phyloP scores from a whole-genome alignment of 2,329 filamentous ascomycete genomes.

The Emergomyces pasteurianus region DNA sequence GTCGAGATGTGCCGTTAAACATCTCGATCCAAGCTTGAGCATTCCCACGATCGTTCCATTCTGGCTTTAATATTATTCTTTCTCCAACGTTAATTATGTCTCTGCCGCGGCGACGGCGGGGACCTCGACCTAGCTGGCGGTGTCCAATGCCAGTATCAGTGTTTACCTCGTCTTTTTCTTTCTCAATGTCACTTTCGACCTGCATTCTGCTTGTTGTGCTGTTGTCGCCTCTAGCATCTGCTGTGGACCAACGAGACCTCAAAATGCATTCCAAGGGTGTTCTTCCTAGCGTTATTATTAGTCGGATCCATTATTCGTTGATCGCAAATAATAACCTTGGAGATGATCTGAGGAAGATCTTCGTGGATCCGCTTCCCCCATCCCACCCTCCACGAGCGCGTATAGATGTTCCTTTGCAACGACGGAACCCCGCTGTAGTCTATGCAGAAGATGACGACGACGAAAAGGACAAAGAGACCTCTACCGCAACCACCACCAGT shows the following conservation, averaged over 20 bases:
- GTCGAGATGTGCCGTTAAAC: neutral
- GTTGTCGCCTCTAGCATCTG: neutral
- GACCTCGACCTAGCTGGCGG: constrained; percentile 16
- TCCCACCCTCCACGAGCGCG: neutral
- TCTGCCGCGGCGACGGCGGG: constrained; percentile 5
- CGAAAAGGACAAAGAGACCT: neutral
- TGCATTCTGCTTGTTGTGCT: neutral
- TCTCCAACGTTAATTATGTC: neutral
- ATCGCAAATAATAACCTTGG: neutral
- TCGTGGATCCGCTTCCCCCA: constrained; percentile 8
- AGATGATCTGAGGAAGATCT: constrained; percentile 11
- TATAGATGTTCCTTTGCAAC: neutral
- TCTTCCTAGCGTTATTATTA: neutral
- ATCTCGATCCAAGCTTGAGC: neutral
- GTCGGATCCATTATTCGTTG: neutral
- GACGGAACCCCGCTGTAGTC: neutral
- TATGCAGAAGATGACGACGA: neutral
- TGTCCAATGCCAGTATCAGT: neutral
- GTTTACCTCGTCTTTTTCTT: neutral
- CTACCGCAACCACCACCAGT: neutral
- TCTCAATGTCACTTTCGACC: constrained; percentile 5
- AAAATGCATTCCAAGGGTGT: neutral
- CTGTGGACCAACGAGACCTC: neutral
- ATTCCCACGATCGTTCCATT: neutral
- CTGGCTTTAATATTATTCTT: neutral